Evolutionary conservation across 2,329 filamentous ascomycete genomes (phyloP).

Genomic region (Xylaria sp.): DNA sequence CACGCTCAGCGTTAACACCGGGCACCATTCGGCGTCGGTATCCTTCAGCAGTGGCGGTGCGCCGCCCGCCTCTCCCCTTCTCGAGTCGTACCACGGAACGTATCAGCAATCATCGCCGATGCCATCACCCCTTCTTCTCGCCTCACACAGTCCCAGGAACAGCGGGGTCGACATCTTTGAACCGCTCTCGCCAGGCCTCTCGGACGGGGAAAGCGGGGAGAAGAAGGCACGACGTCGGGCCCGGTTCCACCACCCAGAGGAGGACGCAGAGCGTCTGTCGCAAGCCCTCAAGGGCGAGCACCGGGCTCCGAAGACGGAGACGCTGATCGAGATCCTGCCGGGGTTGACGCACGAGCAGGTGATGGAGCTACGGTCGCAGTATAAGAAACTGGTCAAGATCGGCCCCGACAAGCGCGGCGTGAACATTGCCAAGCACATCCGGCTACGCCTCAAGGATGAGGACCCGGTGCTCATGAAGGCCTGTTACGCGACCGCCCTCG

Average conservation of each 20-base stretch:
- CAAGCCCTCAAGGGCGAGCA: conserved; percentile 76
- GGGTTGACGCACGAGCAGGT: conserved; percentile 87
- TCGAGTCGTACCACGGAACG: conserved; percentile 92
- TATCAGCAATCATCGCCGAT: conserved; percentile 96
- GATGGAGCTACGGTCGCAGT: conserved; percentile 84
- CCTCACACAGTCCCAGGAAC: conserved; percentile 60
- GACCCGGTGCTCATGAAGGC: conserved; percentile 85
- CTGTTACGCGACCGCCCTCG: conserved; percentile 88
- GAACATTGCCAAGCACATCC: conserved; percentile 87
- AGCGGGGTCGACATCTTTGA: conserved; percentile 54
- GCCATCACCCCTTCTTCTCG: conserved; percentile 79
- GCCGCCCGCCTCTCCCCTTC: conserved; percentile 81
- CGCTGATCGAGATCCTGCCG: conserved; percentile 85
- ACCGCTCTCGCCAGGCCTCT: conserved; percentile 62
- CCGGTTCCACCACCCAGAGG: conserved; percentile 85
- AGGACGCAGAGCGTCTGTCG: conserved; percentile 80
- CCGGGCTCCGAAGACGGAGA: conserved; percentile 70
- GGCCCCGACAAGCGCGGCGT: conserved; percentile 78
- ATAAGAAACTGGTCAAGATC: conserved; percentile 89
- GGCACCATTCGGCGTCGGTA: conserved; percentile 53
- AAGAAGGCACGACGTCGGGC: conserved; percentile 64
- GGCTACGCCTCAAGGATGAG: conserved; percentile 76
- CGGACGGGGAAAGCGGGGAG: conserved; percentile 59
- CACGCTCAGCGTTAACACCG: conserved; percentile 60
- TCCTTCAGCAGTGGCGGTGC: conserved; percentile 53